These are phyloP conservation scores for Colletotrichum tamarilloi DNA, from an alignment of 2,329 filamentous ascomycete species.

Conservation along the genomic window DNA sequence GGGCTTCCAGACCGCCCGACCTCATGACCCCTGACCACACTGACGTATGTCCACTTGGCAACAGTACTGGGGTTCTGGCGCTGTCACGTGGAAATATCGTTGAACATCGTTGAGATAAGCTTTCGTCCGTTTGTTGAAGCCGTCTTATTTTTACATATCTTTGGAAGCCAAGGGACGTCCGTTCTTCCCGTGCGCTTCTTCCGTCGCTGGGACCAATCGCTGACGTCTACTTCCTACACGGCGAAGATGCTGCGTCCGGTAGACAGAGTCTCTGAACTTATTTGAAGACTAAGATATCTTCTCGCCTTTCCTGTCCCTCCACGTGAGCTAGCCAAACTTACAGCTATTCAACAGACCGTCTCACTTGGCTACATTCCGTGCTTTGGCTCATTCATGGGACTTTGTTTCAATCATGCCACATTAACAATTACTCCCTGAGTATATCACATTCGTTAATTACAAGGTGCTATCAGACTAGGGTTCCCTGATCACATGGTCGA, in stretches of 20 bases:
- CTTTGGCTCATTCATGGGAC: neutral
- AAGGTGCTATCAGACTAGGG: neutral
- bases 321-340: no score
- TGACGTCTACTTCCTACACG: neutral
- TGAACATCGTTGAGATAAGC: neutral
- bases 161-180: neutral
- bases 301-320: neutral
- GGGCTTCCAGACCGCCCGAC: neutral
- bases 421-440: neutral
- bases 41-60: neutral
- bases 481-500: neutral
- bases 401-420: neutral
- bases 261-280: neutral
- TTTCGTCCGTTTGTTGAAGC: neutral
- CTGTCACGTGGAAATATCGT: neutral
- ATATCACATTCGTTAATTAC: neutral
- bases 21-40: neutral
- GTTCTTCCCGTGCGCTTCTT: neutral
- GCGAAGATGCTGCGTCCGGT: neutral
- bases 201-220: neutral
- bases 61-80: neutral
- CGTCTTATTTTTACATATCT: neutral
- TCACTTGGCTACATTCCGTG: neutral
- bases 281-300: neutral
- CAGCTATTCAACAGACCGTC: neutral